Evolutionary conservation across 176 grass and related monocot genomes (phyloP), one percentile per base, ranked within the genome.

Genomic region (Oryza meyeriana): DNA sequence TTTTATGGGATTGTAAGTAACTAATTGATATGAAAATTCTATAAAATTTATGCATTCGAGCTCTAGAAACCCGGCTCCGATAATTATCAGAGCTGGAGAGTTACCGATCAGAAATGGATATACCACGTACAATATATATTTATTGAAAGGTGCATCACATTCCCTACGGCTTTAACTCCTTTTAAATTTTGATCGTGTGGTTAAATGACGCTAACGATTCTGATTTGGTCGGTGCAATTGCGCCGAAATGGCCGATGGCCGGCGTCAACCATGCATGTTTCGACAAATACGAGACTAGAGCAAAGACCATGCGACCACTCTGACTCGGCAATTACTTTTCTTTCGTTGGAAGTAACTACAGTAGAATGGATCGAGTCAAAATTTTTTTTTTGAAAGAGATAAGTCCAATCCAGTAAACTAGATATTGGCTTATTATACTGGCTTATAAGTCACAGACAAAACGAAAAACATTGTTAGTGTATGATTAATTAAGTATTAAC

Each of bases 311-410:
- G 40, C 5, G 50, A 55, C 50, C 50, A 55, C 35, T 64, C 59
- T 77, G 75, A 78, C 75, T 44, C 8, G 9, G 25, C 25, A 42
- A 30, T 78, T 64, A 55, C 20, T 55, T 55, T 42, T 22, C 35
- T 27, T 18, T 31, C 35, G 2, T 25, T 30, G 16, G 7, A 29
- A 63, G 63, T 14, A 52, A 50, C 18, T n/a, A 55, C 42, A 52
- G 63, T 34, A 25, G 18, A 52, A 68, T 52, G 62, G 62, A 16
- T 79, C 42, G 22, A 52, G 64, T 80, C 78, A 80, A 69, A 36
- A 16, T 50, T 12, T 25, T 68, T 52, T 25, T 80, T 26, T 18
- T n/a, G 61, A 27, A 38, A 3, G 34, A 77, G 35, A 40, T 24
- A 28, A 17, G 35, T 62, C 34, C 18, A 44, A 20, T 28, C 55